Base-by-base conservation (phyloP, 805 yeast genomes). In the Nakazawaea ambrosiae region DNA sequence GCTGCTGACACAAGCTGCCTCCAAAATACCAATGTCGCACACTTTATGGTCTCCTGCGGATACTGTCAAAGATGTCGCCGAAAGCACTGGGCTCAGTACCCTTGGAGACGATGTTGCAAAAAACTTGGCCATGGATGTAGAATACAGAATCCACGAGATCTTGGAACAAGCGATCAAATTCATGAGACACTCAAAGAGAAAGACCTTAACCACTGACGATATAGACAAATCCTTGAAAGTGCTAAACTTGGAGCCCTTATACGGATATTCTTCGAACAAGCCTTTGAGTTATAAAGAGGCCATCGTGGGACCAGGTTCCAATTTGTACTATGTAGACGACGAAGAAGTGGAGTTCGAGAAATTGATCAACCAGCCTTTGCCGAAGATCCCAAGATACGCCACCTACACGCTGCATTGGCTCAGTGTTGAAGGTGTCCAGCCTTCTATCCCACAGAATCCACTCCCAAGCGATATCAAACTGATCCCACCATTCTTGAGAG, bases 51-150 rank as follows among this genome's bases (percentile, higher is more conserved):
- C 97, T 8, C 97, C 97, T 6, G 80, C 84, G 42, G 97, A 92
- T 57, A 92, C 99, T 0, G 96, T 94, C 20, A 83, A 81, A 51
- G 98, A 92, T 65, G 96, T 86, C 12, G 96, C 97, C 0, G 98
- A 92, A 54, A 74, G 87, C 2, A 65, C 92, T 9, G 98, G 98
- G 1, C 69, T 92, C 26, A 59, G 69, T 3, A 76, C 65, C 40
- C 65, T 92, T 33, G 84, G 86, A 23, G 97, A 90, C 37, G 98
- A 94, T 43, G 95, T 90, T 2, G 83, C 96, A 33, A 85, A 87
- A 53, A 86, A 92, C 45, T 65, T 92, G 44, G 97, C 99, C 5
- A 92, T 92, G 98, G 99, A 92, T 56, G 94, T 92, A n/a, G 99
- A 92, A 62, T 92, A 94, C 57, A 74, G 98, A 45, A 85, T 92